Evolutionary conservation across 2,329 filamentous ascomycete species (phyloP).

Genomic region (Fusarium agapanthi): DNA sequence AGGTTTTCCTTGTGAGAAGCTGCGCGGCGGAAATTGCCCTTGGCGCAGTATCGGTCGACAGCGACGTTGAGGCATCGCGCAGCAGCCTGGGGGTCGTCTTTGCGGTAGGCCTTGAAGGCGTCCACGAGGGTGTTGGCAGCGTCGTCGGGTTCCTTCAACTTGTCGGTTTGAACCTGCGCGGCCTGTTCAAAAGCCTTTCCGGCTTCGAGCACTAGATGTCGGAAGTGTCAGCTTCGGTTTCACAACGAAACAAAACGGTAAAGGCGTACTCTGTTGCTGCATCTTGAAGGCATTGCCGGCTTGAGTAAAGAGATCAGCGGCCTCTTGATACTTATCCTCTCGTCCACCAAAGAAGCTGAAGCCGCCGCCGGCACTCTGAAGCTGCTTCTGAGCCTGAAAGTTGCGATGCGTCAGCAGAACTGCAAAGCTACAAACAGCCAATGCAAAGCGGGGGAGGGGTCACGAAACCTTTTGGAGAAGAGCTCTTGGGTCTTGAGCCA

Average conservation of each 20-base stretch:
- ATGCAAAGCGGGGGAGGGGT: conserved; percentile 36
- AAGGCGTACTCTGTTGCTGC: conserved; percentile 77
- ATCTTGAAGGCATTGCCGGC: conserved; percentile 92
- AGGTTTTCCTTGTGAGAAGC: conserved; percentile 91
- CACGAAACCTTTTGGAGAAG: conserved; percentile 76
- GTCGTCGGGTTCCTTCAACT: conserved; percentile 91
- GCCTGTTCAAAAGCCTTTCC: conserved; percentile 87
- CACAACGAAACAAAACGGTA: background rate
- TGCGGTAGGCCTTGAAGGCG: conserved; percentile 94
- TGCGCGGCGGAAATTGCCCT: conserved; percentile 90
- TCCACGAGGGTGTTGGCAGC: conserved; percentile 88
- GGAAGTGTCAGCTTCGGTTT: conserved; percentile 14
- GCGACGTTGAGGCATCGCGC: conserved; percentile 81
- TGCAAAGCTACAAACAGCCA: conserved; percentile 6
- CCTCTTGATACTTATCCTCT: conserved; percentile 88
- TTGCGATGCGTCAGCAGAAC: conserved; percentile 9
- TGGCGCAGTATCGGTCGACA: conserved; percentile 85
- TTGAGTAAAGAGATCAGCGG: conserved; percentile 85
- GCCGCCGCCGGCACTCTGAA: conserved; percentile 76
- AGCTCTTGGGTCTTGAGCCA: conserved; percentile 81
- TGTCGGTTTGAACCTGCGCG: conserved; percentile 79
- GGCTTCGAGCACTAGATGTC: conserved; percentile 76
- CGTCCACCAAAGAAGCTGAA: conserved; percentile 91
- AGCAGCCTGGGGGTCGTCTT: conserved; percentile 83
- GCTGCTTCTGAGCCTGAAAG: conserved; percentile 83